Evolutionary conservation across 2,329 filamentous ascomycete genomes (phyloP).

Genomic region (Tolypocladium sp.): DNA sequence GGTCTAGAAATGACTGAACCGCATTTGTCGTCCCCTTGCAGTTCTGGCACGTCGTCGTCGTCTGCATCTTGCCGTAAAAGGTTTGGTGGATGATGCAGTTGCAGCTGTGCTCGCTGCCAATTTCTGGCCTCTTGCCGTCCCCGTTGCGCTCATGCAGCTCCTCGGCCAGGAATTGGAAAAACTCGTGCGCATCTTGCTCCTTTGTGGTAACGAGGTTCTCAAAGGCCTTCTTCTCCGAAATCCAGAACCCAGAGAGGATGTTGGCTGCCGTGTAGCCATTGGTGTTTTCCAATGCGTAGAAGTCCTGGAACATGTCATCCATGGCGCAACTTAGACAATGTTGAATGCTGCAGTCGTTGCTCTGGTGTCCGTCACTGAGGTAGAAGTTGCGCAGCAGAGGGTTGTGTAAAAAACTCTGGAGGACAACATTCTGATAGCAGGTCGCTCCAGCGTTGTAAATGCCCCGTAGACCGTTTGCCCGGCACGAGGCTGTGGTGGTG

Average conservation of each 20-base stretch:
- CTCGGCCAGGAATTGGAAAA: slow-evolving; percentile 91
- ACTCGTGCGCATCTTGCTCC: slow-evolving; percentile 95
- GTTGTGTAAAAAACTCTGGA: slow-evolving; percentile 91
- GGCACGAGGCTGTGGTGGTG: slow-evolving; percentile 70
- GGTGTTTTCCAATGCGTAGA: slow-evolving; percentile 64
- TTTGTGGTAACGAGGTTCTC: slow-evolving; percentile 79
- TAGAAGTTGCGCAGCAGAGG: slow-evolving; percentile 88
- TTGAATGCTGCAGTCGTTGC: slow-evolving; percentile 56
- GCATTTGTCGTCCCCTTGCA: slow-evolving; percentile 77
- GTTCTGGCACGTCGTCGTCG: slow-evolving; percentile 81
- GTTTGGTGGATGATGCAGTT: slow-evolving; percentile 89
- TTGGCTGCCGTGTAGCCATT: slow-evolving; percentile 87
- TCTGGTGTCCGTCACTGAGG: slow-evolving; percentile 80
- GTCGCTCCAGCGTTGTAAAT: slow-evolving; percentile 98
- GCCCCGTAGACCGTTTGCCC: slow-evolving; percentile 78
- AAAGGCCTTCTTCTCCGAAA: slow-evolving; percentile 64
- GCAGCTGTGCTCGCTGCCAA: slow-evolving; percentile 56
- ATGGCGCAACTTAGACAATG: slow-evolving; percentile 62
- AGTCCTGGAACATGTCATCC: slow-evolving; percentile 67
- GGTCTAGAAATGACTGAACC: slow-evolving; percentile 82
- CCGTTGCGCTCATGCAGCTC: slow-evolving; percentile 79
- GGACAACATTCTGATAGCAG: slow-evolving; percentile 94
- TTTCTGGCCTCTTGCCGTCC: slow-evolving; percentile 54
- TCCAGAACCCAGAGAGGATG: slow-evolving; percentile 84
- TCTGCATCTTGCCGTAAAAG: slow-evolving; percentile 87